Percentiles rank a stretch among this genome's conserved stretches.
Conservation (phyloP, 495 filamentous ascomycete genomes). For the Penicillium bovifimosum region DNA sequence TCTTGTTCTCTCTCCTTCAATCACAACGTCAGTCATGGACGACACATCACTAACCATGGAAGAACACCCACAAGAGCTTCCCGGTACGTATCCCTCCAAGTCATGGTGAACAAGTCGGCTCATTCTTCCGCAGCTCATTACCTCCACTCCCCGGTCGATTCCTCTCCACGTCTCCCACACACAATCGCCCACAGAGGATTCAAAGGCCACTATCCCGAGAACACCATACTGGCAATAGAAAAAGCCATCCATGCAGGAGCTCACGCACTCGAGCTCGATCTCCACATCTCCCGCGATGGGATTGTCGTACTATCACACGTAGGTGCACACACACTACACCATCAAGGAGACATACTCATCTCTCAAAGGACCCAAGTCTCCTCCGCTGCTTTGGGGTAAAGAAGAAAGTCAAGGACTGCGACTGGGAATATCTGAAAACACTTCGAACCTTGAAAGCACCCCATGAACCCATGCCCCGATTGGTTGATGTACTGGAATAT, state of each 20-base stretch:
- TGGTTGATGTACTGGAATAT: conserved; percentile 71
- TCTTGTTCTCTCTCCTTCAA: background rate
- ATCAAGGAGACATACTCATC: conserved; percentile 3
- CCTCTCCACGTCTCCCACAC: conserved; percentile 47
- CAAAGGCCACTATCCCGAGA: conserved; percentile 75
- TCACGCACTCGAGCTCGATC: conserved; percentile 81
- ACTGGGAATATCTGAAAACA: conserved; percentile 64
- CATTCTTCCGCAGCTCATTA: conserved; percentile 11
- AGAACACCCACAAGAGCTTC: background rate
- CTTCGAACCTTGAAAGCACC: conserved; percentile 63
- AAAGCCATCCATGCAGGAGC: conserved; percentile 66
- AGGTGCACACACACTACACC: conserved; percentile 17
- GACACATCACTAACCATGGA: background rate
- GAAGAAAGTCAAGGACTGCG: conserved; percentile 65
- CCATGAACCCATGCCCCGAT: conserved; percentile 63
- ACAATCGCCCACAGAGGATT: conserved; percentile 84
- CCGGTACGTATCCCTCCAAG: conserved; percentile 4
- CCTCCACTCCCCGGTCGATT: conserved; percentile 8
- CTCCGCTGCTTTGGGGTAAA: conserved; percentile 73
- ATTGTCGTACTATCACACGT: conserved; percentile 84
- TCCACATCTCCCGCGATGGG: conserved; percentile 76
- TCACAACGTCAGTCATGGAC: conserved; percentile 1
- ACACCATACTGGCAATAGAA: conserved; percentile 72
- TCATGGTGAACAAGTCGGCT: background rate
- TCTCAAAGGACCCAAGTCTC: conserved; percentile 60